phyloP scores from a whole-genome alignment of 331 rosid genomes.

The Cydonia oblonga region DNA sequence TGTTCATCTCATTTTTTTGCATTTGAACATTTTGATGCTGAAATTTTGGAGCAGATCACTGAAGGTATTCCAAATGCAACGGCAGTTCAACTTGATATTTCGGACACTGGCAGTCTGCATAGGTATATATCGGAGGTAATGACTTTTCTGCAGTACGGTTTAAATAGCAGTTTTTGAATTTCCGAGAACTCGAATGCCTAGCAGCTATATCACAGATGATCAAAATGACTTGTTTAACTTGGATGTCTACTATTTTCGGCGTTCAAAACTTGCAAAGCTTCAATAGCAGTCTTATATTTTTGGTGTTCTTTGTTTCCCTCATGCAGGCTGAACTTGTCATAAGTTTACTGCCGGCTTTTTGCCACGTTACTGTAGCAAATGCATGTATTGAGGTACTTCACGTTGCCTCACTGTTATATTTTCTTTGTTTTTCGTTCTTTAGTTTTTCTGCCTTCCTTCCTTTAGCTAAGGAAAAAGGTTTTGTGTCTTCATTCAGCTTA shows the following conservation, averaged over 20 bases:
- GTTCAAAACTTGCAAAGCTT: not conserved
- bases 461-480: constrained; percentile 2
- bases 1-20: not conserved
- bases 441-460: not conserved
- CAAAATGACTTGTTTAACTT: no score
- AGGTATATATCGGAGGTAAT: constrained; percentile 66
- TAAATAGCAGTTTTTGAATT: not conserved
- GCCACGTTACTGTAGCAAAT: constrained; percentile 63
- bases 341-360: constrained; percentile 75
- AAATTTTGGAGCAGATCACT: constrained; percentile 41
- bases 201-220: no score
- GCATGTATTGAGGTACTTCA: constrained; percentile 74
- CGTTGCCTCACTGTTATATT: constrained; percentile 7
- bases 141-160: constrained; percentile 2
- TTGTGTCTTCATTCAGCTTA: constrained; percentile 51
- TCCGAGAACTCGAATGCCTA: no score
- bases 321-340: constrained; percentile 83
- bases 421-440: not conserved
- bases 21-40: constrained; percentile 17
- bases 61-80: constrained; percentile 70
- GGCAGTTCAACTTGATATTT: constrained; percentile 71
- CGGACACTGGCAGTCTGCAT: constrained; percentile 39
- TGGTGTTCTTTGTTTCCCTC: constrained; percentile 1
- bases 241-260: not conserved
- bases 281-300: not conserved